Conservation (phyloP, 176 grass and related monocot species). For the Musa acuminata region DNA sequence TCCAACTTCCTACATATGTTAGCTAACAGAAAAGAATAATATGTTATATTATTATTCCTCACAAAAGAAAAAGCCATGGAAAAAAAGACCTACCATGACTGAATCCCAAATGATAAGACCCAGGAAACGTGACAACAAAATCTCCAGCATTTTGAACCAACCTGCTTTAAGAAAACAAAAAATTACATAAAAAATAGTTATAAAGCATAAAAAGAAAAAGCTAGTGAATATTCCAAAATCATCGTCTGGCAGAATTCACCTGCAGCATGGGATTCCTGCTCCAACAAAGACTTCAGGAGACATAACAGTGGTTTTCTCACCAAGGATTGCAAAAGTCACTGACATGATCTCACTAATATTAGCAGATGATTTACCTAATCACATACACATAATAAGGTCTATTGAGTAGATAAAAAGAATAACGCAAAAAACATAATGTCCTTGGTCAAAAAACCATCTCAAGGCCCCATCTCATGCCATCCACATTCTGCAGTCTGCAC, state of each 20-base stretch:
- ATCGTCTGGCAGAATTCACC: constrained; percentile 22
- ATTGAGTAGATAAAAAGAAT: neutral
- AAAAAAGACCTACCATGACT: constrained; percentile 51
- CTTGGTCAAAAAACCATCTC: neutral
- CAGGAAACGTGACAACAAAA: constrained; percentile 93
- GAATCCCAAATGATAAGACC: constrained; percentile 84
- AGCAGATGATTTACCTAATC: constrained; percentile 1
- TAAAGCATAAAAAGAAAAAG: neutral
- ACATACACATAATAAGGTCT: neutral
- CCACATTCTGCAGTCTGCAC: neutral
- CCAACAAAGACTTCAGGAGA: constrained; percentile 80
- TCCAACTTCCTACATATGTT: too few species aligned
- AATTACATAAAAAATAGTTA: neutral
- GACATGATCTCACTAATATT: constrained; percentile 2
- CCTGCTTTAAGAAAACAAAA: constrained; percentile 33
- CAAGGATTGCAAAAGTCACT: constrained; percentile 76
- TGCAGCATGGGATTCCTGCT: constrained; percentile 82
- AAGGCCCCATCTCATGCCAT: too few species aligned
- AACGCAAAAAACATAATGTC: neutral
- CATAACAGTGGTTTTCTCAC: constrained; percentile 85
- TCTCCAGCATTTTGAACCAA: constrained; percentile 98
- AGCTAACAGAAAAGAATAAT: too few species aligned
- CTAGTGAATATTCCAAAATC: neutral
- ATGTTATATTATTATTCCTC: neutral
- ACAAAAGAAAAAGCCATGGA: neutral